A percentile compares a stretch with the other conserved stretches of the same genome.
These are phyloP conservation scores for Aspergillus saccharolyticus DNA, from an alignment of 495 filamentous ascomycete species.

Conservation along the genomic window DNA sequence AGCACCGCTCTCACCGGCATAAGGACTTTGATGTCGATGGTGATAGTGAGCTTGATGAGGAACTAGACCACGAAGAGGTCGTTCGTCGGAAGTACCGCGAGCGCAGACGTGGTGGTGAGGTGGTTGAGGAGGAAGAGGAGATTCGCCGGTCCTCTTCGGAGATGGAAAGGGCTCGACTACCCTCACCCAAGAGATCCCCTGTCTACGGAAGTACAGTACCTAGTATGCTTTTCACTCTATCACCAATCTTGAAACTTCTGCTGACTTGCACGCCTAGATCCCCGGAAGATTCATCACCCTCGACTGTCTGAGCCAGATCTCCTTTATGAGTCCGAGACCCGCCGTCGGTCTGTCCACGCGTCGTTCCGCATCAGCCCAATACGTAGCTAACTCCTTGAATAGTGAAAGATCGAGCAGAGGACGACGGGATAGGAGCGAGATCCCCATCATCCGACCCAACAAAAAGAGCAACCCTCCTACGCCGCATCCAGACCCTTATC, in stretches of 20 bases:
- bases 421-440: conserved; percentile 8
- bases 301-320: conserved; percentile 14
- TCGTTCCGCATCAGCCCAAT: not conserved
- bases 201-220: not conserved
- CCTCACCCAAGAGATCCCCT: conserved; percentile 6
- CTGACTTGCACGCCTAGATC: not conserved
- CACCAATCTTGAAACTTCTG: not conserved
- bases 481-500: conserved; percentile 8
- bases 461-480: conserved; percentile 1
- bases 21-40: conserved; percentile 7
- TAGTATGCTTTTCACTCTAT: not conserved
- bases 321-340: conserved; percentile 12
- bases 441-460: conserved; percentile 8
- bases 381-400: not conserved
- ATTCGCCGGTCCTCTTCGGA: conserved; percentile 8
- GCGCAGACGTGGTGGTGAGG: conserved; percentile 1
- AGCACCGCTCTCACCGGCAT: conserved; percentile 6
- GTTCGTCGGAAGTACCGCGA: not conserved
- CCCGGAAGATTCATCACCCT: conserved; percentile 11
- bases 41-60: conserved; percentile 10
- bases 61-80: conserved; percentile 8
- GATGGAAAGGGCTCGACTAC: conserved; percentile 4
- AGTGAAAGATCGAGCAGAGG: conserved; percentile 6
- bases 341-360: conserved; percentile 8
- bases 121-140: conserved; percentile 9